Base-by-base conservation (phyloP, 768 basidiomycete genomes). In the Mycena polygramma region DNA sequence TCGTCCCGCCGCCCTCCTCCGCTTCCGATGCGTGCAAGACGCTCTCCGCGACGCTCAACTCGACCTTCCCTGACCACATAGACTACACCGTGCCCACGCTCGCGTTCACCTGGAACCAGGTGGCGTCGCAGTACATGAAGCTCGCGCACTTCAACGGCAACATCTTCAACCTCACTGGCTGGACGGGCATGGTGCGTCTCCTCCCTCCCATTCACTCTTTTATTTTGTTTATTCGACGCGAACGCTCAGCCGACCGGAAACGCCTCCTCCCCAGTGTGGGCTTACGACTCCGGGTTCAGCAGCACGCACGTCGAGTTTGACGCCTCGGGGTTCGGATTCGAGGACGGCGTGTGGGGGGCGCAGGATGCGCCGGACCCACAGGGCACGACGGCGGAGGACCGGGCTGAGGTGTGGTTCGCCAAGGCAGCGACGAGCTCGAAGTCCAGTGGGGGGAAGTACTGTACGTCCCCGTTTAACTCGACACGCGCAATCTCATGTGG, bases 391-490 rank as follows among this genome's bases (percentile, higher is more conserved):
- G 35, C 63, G 0, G 66, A 70, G 57, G 61, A 73, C 11, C 30
- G 24, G 26, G 64, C 69, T 4, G 73, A 73, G 45, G 69, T 73
- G 43, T 73, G 73, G 73, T 73, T 73, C 26, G 11, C 58, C 7
- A 59, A 59, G 19, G 58, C 24, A 14, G 11, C 30, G 37, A 55
- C 35, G 7, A 30, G 30, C 30, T 2, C 30, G 6, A 30, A 30
- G 30, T 30, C 30, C 30, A 30, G 30, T 6, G 3, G 30, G 30
- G 30, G 30, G 30, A 30, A 30, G 30, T 30, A 30, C 30, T 30
- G 30, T 30, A 30, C 30, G 30, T 30, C 30, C 6, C 30, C 30
- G 30, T 30, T 30, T 6, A 30, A 30, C 30, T 30, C 30, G 30
- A 30, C 30, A 2, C 30, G 30, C 30, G 30, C 30, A 30, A 30